A percentile compares a stretch with the other conserved stretches of the same genome.
These are phyloP conservation scores for Goffeauzyma gilvescens DNA, from an alignment of 768 basidiomycete genomes.

Conservation along the genomic window DNA sequence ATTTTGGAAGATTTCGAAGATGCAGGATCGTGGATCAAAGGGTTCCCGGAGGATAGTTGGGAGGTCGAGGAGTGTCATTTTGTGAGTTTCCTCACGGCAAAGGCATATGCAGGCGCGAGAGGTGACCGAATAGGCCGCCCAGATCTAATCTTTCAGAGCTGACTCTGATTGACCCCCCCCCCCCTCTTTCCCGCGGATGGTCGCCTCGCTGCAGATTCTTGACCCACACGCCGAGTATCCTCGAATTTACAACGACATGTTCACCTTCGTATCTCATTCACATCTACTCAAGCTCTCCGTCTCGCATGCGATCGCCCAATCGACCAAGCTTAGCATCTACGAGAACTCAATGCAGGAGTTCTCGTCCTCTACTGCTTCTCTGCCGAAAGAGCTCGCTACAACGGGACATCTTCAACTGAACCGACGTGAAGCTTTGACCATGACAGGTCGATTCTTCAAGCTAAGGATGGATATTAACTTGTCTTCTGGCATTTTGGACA, in stretches of 20 bases:
- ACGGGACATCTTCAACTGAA: conserved; percentile 58
- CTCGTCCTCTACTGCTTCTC: conserved; percentile 60
- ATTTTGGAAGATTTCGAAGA: conserved; percentile 65
- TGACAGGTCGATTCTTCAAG: conserved; percentile 73
- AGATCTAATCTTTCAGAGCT: too few species aligned
- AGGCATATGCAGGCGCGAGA: too few species aligned
- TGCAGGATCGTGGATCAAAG: conserved; percentile 50
- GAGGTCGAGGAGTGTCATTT: conserved; percentile 88
- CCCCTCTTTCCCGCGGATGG: too few species aligned
- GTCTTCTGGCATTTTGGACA: conserved; percentile 79
- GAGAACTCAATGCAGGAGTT: conserved; percentile 60
- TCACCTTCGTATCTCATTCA: conserved; percentile 80
- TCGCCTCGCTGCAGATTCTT: too few species aligned
- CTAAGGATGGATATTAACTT: conserved; percentile 74
- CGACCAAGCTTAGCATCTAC: conserved; percentile 72
- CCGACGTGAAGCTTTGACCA: conserved; percentile 62
- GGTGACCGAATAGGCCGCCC: too few species aligned
- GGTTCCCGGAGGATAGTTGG: conserved; percentile 53
- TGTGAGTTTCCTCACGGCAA: too few species aligned
- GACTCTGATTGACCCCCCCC: too few species aligned
- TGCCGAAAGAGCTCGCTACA: conserved; percentile 62
- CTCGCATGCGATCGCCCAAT: conserved; percentile 83
- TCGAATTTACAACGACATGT: conserved; percentile 88
- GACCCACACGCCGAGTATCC: conserved; percentile 68
- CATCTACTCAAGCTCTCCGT: conserved; percentile 64